Percentiles rank a stretch among this genome's conserved stretches.
phyloP scores from a whole-genome alignment of 2,329 filamentous ascomycete species.

The Paecilomyces formosus region DNA sequence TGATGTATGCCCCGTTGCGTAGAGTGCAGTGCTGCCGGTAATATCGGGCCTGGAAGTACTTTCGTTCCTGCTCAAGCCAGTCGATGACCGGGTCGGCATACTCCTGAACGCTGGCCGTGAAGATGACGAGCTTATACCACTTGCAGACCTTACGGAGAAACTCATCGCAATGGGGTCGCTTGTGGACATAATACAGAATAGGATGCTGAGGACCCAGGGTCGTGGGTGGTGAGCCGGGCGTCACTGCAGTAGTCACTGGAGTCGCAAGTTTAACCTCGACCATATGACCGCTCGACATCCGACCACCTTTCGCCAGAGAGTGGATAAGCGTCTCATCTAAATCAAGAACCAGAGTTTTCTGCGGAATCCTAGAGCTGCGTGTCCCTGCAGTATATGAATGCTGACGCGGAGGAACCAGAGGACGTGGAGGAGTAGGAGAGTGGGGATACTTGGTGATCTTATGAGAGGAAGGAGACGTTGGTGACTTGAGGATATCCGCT shows the following conservation, averaged over 20 bases:
- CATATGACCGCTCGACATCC: conserved; percentile 97
- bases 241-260: conserved; percentile 30
- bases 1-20: conserved; percentile 93
- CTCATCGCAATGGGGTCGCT: conserved; percentile 92
- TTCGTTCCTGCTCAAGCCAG: conserved; percentile 93
- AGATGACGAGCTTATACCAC: conserved; percentile 96
- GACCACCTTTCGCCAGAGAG: conserved; percentile 91
- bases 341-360: conserved; percentile 92
- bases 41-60: conserved; percentile 89
- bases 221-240: conserved; percentile 50
- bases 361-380: conserved; percentile 44
- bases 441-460: conserved; percentile 84
- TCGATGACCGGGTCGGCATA: conserved; percentile 98
- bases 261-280: conserved; percentile 77
- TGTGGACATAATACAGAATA: conserved; percentile 97
- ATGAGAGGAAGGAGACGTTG: conserved; percentile 66
- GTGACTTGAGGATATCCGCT: conserved; percentile 80
- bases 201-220: conserved; percentile 80
- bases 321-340: conserved; percentile 97
- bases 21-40: conserved; percentile 97
- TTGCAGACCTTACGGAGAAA: conserved; percentile 91
- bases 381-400: conserved; percentile 67
- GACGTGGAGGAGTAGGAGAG: conserved; percentile 79
- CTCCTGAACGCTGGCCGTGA: conserved; percentile 95
- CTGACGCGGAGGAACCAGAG: conserved; percentile 79